These are phyloP conservation scores for Diaporthe nobilis DNA, from an alignment of 2,329 filamentous ascomycete species.

Conservation along the genomic window DNA sequence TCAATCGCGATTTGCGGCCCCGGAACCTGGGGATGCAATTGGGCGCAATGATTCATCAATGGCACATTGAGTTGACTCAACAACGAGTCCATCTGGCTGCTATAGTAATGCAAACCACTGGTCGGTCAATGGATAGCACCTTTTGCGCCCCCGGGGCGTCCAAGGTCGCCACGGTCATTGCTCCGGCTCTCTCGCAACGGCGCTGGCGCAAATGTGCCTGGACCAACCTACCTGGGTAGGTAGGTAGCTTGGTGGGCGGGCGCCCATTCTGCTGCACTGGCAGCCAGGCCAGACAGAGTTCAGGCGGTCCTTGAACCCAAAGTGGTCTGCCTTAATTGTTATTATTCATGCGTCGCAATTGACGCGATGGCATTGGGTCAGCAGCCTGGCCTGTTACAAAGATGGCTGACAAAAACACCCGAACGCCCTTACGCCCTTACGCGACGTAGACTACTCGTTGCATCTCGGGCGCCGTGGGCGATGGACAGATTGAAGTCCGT, in stretches of 20 bases:
- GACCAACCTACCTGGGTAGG: background rate
- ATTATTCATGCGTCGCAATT: conserved; percentile 23
- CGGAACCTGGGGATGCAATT: background rate
- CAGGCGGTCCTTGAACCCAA: conserved; percentile 1
- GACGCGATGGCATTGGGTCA: conserved; percentile 14
- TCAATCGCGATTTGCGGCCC: background rate
- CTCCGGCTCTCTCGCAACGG: background rate
- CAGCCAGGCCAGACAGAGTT: conserved; percentile 10
- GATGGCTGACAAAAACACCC: conserved; percentile 18
- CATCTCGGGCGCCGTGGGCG: background rate
- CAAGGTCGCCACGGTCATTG: conserved; percentile 2
- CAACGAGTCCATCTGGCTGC: background rate
- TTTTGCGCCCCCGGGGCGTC: background rate
- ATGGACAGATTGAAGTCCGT: background rate
- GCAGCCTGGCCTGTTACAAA: background rate
- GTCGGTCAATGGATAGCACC: background rate
- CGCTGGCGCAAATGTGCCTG: background rate
- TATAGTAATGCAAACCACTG: background rate
- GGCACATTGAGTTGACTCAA: conserved; percentile 21
- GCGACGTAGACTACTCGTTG: background rate
- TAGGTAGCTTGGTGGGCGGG: background rate
- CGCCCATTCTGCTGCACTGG: background rate
- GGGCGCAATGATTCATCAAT: conserved; percentile 35
- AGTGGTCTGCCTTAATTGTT: conserved; percentile 25
- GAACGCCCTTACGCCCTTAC: background rate